These are phyloP conservation scores for Amaranthus palmeri DNA, from an alignment of 148 eudicot species.

Conservation along the genomic window DNA sequence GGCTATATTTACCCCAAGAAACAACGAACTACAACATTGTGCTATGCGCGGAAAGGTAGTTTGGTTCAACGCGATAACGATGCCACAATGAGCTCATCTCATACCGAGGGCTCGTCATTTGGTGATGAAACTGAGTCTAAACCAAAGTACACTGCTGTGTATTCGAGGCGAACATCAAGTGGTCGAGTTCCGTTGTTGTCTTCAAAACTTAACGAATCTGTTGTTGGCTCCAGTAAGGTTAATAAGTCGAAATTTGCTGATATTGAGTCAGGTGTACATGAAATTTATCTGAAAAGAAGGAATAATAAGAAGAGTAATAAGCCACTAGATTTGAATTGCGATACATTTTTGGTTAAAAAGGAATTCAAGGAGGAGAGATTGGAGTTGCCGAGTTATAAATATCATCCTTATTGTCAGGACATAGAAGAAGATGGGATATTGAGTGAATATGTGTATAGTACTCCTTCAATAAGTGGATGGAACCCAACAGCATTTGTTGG, in stretches of 20 bases:
- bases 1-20: conserved; percentile 29
- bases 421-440: conserved; percentile 36
- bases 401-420: conserved; percentile 43
- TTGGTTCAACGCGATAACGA: conserved; percentile 22
- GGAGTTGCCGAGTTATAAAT: conserved; percentile 36
- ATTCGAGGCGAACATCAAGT: conserved; percentile 13
- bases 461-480: conserved; percentile 23
- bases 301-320: conserved; percentile 24
- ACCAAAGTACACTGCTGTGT: conserved; percentile 15
- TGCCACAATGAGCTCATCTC: conserved; percentile 28
- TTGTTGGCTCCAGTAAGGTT: conserved; percentile 29
- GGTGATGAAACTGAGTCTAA: conserved; percentile 32
- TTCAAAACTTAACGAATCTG: conserved; percentile 40
- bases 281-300: conserved; percentile 40
- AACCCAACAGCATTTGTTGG: conserved; percentile 24
- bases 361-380: conserved; percentile 29
- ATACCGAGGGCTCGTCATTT: conserved; percentile 28
- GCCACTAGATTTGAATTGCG: conserved; percentile 5
- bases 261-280: conserved; percentile 34
- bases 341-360: conserved; percentile 28
- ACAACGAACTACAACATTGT: conserved; percentile 24
- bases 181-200: conserved; percentile 40
- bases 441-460: conserved; percentile 25
- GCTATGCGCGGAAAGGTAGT: conserved; percentile 17
- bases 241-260: conserved; percentile 28